phyloP scores from a whole-genome alignment of 768 basidiomycete genomes.

The Lactifluus rugatus region DNA sequence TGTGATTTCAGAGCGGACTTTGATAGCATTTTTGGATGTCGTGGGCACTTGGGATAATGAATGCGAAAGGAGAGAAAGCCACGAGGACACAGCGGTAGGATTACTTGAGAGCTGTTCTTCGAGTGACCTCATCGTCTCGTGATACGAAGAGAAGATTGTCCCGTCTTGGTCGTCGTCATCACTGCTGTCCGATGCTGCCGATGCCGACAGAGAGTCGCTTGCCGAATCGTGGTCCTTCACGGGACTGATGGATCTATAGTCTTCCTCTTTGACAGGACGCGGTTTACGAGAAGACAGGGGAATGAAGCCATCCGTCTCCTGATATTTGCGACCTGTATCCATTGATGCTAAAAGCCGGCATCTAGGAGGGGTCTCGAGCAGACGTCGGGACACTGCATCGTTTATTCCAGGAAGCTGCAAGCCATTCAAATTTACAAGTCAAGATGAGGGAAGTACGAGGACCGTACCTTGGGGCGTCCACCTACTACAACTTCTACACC shows the following conservation, averaged over 20 bases:
- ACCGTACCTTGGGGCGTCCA: conserved; percentile 12
- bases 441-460: conserved; percentile 24
- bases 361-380: conserved; percentile 44
- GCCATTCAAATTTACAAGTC: background rate
- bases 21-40: conserved; percentile 56
- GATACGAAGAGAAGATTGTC: conserved; percentile 31
- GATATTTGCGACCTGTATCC: conserved; percentile 36
- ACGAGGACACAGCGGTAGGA: conserved; percentile 45
- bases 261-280: conserved; percentile 30
- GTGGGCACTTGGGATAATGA: conserved; percentile 53
- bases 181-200: conserved; percentile 5
- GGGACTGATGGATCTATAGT: conserved; percentile 40
- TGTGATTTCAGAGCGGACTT: conserved; percentile 61
- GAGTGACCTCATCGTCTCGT: conserved; percentile 47
- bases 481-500: conserved; percentile 14
- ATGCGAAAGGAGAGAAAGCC: conserved; percentile 56
- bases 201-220: conserved; percentile 26
- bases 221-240: conserved; percentile 28
- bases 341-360: conserved; percentile 36
- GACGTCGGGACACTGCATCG: conserved; percentile 44
- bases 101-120: conserved; percentile 44
- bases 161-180: conserved; percentile 5
- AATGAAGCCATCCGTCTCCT: conserved; percentile 61
- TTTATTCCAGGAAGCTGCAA: conserved; percentile 37
- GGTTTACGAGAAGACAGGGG: conserved; percentile 40